These are phyloP conservation scores for Daldinia bambusicola DNA, from an alignment of 495 filamentous ascomycete genomes.

Conservation along the genomic window DNA sequence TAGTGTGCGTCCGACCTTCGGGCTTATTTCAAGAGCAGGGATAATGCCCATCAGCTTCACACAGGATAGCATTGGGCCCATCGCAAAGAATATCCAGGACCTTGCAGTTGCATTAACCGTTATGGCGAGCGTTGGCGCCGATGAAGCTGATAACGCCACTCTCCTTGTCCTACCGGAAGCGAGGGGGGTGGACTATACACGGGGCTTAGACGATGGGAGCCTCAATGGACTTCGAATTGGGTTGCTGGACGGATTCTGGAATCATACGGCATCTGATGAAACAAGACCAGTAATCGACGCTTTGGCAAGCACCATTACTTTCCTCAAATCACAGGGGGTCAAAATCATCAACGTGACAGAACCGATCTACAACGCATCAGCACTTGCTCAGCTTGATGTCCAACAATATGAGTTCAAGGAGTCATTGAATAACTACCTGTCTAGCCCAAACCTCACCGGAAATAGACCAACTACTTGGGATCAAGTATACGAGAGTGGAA, in stretches of 20 bases:
- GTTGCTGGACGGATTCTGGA: slow-evolving; percentile 62
- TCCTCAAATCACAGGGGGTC: slow-evolving; percentile 50
- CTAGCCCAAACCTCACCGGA: slow-evolving; percentile 44
- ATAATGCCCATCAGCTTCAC: slow-evolving; percentile 70
- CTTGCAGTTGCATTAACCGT: slow-evolving; percentile 64
- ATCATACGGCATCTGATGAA: slow-evolving; percentile 56
- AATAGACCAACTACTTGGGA: slow-evolving; percentile 54
- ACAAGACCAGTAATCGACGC: slow-evolving; percentile 63
- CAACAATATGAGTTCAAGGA: slow-evolving; percentile 68
- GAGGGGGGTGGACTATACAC: slow-evolving; percentile 55
- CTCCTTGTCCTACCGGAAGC: slow-evolving; percentile 50
- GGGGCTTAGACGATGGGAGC: slow-evolving; percentile 48
- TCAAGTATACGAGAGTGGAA: slow-evolving; percentile 55
- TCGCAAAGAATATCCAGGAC: slow-evolving; percentile 65
- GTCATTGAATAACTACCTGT: slow-evolving; percentile 60
- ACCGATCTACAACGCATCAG: slow-evolving; percentile 60
- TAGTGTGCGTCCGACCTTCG: slow-evolving; percentile 69
- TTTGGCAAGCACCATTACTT: slow-evolving; percentile 51
- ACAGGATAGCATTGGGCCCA: slow-evolving; percentile 70
- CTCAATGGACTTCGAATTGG: slow-evolving; percentile 59
- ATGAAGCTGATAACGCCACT: slow-evolving; percentile 58
- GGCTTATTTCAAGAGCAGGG: slow-evolving; percentile 61
- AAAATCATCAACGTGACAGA: slow-evolving; percentile 61
- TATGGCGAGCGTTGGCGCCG: slow-evolving; percentile 63
- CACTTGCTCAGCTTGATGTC: slow-evolving; percentile 62